These are phyloP conservation scores for Scytalidium lignicola DNA, from an alignment of 2,329 filamentous ascomycete genomes.

Conservation along the genomic window DNA sequence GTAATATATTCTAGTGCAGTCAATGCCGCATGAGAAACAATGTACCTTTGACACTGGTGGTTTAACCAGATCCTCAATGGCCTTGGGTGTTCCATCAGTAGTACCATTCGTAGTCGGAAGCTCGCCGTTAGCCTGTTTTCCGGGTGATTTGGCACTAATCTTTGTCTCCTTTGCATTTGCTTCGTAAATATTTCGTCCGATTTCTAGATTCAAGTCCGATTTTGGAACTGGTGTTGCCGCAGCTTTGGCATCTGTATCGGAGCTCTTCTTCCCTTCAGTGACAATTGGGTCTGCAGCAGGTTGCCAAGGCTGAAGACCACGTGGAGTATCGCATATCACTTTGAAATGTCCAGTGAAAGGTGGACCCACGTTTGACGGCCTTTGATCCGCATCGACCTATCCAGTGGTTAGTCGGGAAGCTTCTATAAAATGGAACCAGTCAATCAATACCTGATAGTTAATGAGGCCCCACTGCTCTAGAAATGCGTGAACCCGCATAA, in stretches of 20 bases:
- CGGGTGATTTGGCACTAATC: slow-evolving; percentile 57
- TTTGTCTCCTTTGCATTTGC: slow-evolving; percentile 72
- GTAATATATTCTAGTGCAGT: slow-evolving; percentile 72
- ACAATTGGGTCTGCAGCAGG: slow-evolving; percentile 72
- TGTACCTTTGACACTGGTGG: slow-evolving; percentile 64
- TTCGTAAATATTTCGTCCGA: slow-evolving; percentile 94
- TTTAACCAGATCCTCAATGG: slow-evolving; percentile 57
- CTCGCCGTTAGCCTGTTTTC: slow-evolving; percentile 71
- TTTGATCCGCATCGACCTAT: slow-evolving; percentile 91
- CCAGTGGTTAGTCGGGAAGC: slow-evolving; percentile 22
- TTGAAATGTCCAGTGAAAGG: slow-evolving; percentile 98
- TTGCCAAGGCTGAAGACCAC: slow-evolving; percentile 92
- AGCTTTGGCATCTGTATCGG: slow-evolving; percentile 47
- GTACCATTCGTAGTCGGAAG: slow-evolving; percentile 61
- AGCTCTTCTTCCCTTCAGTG: slow-evolving; percentile 53
- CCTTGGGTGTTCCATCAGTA: slow-evolving; percentile 33
- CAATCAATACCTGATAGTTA: slow-evolving; percentile 79
- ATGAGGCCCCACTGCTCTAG: slow-evolving; percentile 98
- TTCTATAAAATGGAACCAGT: slow-evolving; percentile 2
- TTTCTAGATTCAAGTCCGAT: slow-evolving; percentile 82
- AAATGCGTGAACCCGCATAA: slow-evolving; percentile 98
- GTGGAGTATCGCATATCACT: slow-evolving; percentile 90
- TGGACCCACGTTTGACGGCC: slow-evolving; percentile 90
- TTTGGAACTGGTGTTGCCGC: slow-evolving; percentile 62
- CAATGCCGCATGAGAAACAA: slow-evolving; percentile 88